Evolutionary conservation across 106 monocot species (phyloP), one percentile per base, ranked within the genome.

Genomic region (Allium sativum): DNA sequence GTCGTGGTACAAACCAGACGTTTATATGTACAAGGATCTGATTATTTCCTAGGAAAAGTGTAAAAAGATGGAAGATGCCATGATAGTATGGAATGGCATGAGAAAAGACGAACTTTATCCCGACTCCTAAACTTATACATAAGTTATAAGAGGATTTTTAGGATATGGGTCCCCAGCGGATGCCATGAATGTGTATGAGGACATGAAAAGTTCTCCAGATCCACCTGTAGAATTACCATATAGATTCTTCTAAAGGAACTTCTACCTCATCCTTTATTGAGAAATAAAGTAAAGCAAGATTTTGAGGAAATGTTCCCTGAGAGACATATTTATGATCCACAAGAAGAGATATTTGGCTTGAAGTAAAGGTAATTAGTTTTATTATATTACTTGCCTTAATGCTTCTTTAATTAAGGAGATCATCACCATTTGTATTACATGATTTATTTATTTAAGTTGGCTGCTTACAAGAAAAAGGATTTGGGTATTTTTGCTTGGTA

Each of bases 121-220:
- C 59, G 96, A 91, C 71, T 63, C 79, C 0, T 90, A 91, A 65
- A 96, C 96, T 17, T 96, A 96, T 65, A 86, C 81, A 10, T 90
- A 96, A 75, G 90, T 96, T 45, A 87, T 91, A 53, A 79, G 96
- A 68, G 96, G 96, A 42, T 96, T 96, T 58, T 63, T 91, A 43
- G 70, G 75, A 77, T 87, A 82, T 17, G 90, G 95, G 10, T 96
- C 96, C 4, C 96, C 96, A 0, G 84, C 96, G 17, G 96, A 96
- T 76, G 96, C 90, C 12, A 96, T 96, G 96, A 96, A 91, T 47
- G 77, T 96, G 43, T 96, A 91, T 15, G 96, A 91, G 68, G 96
- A 91, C 64, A 87, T 96, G 96, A 87, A 78, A 69, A 75, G 66
- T 40, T 96, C 90, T 52, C 96, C 96, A 43, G 75, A 96, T 55